Percentiles rank a stretch among this genome's conserved stretches.
These are phyloP conservation scores for Thymus quinquecostatus DNA, from an alignment of 257 asterid genomes.

Conservation along the genomic window DNA sequence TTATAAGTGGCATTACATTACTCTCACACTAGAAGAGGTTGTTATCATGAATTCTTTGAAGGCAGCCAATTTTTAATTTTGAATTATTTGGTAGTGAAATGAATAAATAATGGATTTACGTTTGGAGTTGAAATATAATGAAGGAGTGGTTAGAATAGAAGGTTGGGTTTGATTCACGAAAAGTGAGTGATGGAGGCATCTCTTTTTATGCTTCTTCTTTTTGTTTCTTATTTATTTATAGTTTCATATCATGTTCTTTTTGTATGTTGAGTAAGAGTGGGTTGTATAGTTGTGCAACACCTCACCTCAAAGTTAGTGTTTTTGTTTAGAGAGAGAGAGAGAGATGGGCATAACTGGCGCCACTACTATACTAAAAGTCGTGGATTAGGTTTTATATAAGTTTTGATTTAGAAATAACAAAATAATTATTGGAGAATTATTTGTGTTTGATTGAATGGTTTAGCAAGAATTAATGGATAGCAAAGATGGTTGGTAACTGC, in stretches of 20 bases:
- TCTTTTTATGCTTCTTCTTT: constrained; percentile 34
- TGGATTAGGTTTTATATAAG: constrained; percentile 58
- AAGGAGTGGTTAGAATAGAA: constrained; percentile 54
- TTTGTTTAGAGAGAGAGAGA: neutral
- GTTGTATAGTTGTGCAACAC: constrained; percentile 38
- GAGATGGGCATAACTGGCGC: constrained; percentile 50
- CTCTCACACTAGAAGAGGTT: constrained; percentile 25
- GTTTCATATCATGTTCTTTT: constrained; percentile 26
- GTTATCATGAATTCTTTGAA: constrained; percentile 31
- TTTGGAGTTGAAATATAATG: constrained; percentile 46
- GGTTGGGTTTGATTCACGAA: constrained; percentile 81
- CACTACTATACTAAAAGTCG: constrained; percentile 46
- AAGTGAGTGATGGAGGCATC: constrained; percentile 61
- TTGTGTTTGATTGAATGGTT: constrained; percentile 43
- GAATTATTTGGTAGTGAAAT: no score
- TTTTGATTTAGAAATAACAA: neutral
- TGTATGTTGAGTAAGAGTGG: constrained; percentile 33
- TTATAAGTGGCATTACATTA: constrained; percentile 11
- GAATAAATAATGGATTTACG: neutral
- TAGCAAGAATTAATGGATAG: constrained; percentile 47
- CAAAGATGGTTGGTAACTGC: constrained; percentile 53
- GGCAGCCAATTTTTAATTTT: constrained; percentile 3
- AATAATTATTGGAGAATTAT: constrained; percentile 7
- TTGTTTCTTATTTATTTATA: constrained; percentile 23
- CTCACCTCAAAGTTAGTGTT: neutral